Evolutionary conservation across 768 basidiomycete genomes (phyloP).

Genomic region (Phaeotremella skinneri): DNA sequence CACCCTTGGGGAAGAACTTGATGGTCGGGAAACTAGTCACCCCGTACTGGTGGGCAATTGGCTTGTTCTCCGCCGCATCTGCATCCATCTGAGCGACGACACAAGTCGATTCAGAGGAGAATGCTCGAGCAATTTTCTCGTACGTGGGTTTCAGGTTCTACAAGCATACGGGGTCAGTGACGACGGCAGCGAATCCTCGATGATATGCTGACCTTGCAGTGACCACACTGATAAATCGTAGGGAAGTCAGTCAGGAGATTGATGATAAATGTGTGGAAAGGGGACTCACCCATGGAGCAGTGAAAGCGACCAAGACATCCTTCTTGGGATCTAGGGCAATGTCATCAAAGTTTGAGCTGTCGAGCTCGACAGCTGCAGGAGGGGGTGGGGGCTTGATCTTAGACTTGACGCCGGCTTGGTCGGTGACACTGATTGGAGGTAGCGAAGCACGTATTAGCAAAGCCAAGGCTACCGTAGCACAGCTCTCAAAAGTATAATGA

Average conservation of each 20-base stretch:
- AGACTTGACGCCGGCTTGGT: constrained; percentile 77
- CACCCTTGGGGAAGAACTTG: constrained; percentile 80
- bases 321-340: constrained; percentile 69
- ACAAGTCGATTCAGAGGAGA: constrained; percentile 74
- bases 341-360: constrained; percentile 70
- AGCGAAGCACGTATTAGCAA: background rate
- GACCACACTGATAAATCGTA: constrained; percentile 72
- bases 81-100: constrained; percentile 88
- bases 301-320: constrained; percentile 71
- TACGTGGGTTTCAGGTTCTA: constrained; percentile 73
- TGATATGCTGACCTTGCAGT: constrained; percentile 65
- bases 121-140: constrained; percentile 76
- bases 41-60: constrained; percentile 67
- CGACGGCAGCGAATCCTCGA: background rate
- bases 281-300: constrained; percentile 54
- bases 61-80: constrained; percentile 75
- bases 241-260: constrained; percentile 9
- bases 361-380: constrained; percentile 65
- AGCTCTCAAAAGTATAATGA: background rate
- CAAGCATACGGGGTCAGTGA: background rate
- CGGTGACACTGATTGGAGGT: constrained; percentile 61
- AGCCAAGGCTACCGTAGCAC: background rate
- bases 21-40: constrained; percentile 85
- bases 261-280: too few relatives aligned
- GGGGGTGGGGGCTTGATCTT: constrained; percentile 81